Percentiles rank a stretch among this genome's conserved stretches.
These are phyloP conservation scores for Lagenaria siceraria DNA, from an alignment of 306 rosid genomes.

Conservation along the genomic window DNA sequence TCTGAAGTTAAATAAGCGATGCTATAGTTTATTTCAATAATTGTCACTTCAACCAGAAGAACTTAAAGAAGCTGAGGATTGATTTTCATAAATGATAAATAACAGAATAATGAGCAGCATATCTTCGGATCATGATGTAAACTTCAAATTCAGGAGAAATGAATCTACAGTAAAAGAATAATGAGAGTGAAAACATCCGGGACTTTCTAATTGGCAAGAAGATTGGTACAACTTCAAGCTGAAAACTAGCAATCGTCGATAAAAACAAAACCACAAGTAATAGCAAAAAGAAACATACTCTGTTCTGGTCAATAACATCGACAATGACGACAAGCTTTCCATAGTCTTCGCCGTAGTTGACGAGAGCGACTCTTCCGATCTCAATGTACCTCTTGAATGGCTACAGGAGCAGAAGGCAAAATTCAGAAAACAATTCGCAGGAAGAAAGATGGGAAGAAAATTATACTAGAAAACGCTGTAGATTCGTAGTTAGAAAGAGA, in stretches of 20 bases:
- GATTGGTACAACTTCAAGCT: neutral
- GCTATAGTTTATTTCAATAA: neutral
- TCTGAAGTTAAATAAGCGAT: neutral
- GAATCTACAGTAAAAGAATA: neutral
- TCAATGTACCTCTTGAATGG: slow-evolving; percentile 39
- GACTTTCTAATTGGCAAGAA: neutral
- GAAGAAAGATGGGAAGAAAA: neutral
- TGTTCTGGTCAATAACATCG: slow-evolving; percentile 32
- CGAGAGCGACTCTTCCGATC: slow-evolving; percentile 37
- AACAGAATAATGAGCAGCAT: neutral
- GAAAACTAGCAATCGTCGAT: neutral
- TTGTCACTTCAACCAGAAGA: neutral
- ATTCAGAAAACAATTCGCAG: neutral
- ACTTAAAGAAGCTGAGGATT: neutral
- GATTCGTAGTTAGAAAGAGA: neutral
- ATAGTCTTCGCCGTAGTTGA: slow-evolving; percentile 35
- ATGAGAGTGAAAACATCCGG: neutral
- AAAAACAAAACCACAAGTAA: neutral
- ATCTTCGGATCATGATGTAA: neutral
- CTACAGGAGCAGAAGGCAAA: neutral
- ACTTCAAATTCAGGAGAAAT: neutral
- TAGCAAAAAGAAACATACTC: slow-evolving; percentile 9
- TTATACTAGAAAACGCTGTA: neutral
- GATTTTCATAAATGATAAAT: neutral
- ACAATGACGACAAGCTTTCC: slow-evolving; percentile 35